These are phyloP conservation scores for Colletotrichum godetiae DNA, from an alignment of 2,329 filamentous ascomycete genomes.

Conservation along the genomic window DNA sequence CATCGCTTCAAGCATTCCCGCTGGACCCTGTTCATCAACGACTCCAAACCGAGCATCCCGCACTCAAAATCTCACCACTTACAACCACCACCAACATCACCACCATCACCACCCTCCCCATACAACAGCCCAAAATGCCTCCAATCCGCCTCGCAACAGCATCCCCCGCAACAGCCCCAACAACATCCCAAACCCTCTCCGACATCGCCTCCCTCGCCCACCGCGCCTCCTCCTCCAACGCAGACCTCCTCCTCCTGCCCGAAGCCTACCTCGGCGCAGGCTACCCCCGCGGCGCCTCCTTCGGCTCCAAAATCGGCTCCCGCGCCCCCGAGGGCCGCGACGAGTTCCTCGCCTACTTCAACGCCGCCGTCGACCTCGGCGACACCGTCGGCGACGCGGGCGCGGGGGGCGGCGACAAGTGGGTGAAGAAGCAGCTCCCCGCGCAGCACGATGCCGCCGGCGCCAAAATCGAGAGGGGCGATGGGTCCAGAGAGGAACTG, in stretches of 20 bases:
- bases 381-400: slow-evolving; percentile 72
- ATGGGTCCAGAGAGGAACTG: slow-evolving; percentile 80
- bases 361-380: slow-evolving; percentile 82
- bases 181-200: slow-evolving; percentile 69
- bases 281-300: slow-evolving; percentile 84
- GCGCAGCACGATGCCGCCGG: slow-evolving; percentile 3
- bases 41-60: neutral
- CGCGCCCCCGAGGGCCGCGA: slow-evolving; percentile 78
- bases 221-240: slow-evolving; percentile 65
- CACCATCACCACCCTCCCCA: neutral
- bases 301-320: slow-evolving; percentile 79
- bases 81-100: neutral
- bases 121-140: slow-evolving; percentile 15
- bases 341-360: slow-evolving; percentile 85
- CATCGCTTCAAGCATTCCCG: neutral
- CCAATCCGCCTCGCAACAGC: slow-evolving; percentile 65
- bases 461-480: slow-evolving; percentile 46
- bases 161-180: slow-evolving; percentile 63
- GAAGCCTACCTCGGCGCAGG: slow-evolving; percentile 88
- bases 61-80: neutral
- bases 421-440: slow-evolving; percentile 73
- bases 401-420: slow-evolving; percentile 77
- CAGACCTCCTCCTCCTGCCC: slow-evolving; percentile 85
- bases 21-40: neutral
- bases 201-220: slow-evolving; percentile 73